These are phyloP conservation scores for Verruconis gallopava DNA, from an alignment of 2,329 filamentous ascomycete species.

Conservation along the genomic window DNA sequence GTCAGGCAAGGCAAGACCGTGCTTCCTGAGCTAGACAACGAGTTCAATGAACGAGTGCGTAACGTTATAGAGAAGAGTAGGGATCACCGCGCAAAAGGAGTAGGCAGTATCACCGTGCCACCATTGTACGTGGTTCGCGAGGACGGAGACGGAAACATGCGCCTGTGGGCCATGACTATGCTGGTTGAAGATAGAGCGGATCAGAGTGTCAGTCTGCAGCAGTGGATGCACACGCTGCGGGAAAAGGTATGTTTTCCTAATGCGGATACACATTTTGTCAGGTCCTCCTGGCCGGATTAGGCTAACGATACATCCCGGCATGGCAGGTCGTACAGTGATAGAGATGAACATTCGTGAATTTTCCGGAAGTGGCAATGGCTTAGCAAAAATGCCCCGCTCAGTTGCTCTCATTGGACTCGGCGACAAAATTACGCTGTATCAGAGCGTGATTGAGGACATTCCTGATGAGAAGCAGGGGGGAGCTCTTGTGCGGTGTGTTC, in stretches of 20 bases:
- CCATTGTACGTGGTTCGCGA: slow-evolving; percentile 89
- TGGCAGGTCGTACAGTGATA: slow-evolving; percentile 9
- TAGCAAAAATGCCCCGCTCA: too few relatives aligned
- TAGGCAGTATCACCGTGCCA: slow-evolving; percentile 84
- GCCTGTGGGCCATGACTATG: slow-evolving; percentile 93
- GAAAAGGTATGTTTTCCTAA: slow-evolving; percentile 60
- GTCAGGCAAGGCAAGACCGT: slow-evolving; percentile 84
- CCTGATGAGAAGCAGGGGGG: too few relatives aligned
- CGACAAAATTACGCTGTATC: too few relatives aligned
- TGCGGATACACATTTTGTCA: slow-evolving; percentile 1
- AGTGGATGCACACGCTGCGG: slow-evolving; percentile 83
- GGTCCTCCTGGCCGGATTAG: slow-evolving; percentile 7
- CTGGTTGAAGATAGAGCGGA: slow-evolving; percentile 91
- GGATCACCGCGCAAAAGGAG: slow-evolving; percentile 74
- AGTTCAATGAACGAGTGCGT: slow-evolving; percentile 90
- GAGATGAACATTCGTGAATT: too few relatives aligned
- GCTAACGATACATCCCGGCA: background rate
- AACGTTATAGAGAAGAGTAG: slow-evolving; percentile 85
- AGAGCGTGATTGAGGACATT: too few relatives aligned
- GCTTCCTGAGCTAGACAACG: slow-evolving; percentile 78
- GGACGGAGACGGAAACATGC: slow-evolving; percentile 88
- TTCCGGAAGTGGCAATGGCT: too few relatives aligned
- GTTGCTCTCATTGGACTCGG: too few relatives aligned
- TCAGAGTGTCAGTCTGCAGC: slow-evolving; percentile 79
- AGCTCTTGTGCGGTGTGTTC: too few relatives aligned